These are phyloP conservation scores for Ephemerocybe angulata DNA, from an alignment of 768 basidiomycete genomes.

Conservation along the genomic window DNA sequence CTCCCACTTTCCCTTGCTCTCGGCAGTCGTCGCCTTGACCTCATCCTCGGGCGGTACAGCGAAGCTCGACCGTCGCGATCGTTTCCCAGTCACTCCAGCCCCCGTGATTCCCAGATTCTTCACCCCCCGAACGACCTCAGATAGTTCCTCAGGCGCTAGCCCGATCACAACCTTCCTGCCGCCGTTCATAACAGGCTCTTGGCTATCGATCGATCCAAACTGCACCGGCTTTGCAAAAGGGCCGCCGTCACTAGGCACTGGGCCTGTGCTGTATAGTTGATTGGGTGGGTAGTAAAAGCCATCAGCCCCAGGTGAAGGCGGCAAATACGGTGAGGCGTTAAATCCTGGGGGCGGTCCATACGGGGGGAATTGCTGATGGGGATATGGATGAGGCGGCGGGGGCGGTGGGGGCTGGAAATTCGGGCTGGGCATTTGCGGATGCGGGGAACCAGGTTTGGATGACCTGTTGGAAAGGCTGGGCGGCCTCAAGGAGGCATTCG, in stretches of 20 bases:
- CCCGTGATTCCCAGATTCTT: not conserved
- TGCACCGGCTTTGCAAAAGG: no score
- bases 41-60: not conserved
- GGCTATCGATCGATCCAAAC: not conserved
- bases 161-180: not conserved
- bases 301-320: no score
- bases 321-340: no score
- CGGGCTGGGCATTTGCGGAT: not conserved
- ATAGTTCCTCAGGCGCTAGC: not conserved
- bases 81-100: constrained; percentile 19
- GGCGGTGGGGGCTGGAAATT: no score
- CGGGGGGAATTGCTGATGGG: no score
- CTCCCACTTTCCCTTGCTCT: constrained; percentile 41
- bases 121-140: not conserved
- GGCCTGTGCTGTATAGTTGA: not conserved
- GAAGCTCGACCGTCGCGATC: constrained; percentile 9
- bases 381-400: not conserved
- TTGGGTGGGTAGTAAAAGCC: constrained; percentile 7
- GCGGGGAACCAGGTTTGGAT: constrained; percentile 17
- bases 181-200: no score
- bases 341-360: no score
- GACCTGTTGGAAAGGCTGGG: constrained; percentile 7
- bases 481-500: not conserved
- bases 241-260: no score
- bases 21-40: not conserved